Percentiles rank a stretch among this genome's conserved stretches.
These are phyloP conservation scores for Chenopodium formosanum DNA, from an alignment of 148 eudicot genomes.

Conservation along the genomic window DNA sequence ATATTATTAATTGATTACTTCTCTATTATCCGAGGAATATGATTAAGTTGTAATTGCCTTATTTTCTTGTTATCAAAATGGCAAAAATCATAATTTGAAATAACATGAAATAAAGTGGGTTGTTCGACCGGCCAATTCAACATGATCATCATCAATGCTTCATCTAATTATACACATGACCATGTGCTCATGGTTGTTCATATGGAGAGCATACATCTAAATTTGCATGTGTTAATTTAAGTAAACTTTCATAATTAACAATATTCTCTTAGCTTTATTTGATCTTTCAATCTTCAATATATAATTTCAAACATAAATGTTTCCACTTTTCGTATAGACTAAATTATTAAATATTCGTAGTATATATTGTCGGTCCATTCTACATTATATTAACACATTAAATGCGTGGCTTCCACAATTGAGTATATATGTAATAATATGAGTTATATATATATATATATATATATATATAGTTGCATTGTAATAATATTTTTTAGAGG, in stretches of 20 bases:
- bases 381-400: background rate
- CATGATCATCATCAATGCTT: conserved; percentile 18
- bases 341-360: no score
- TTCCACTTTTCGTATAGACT: background rate
- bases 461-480: background rate
- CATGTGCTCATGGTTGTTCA: conserved; percentile 28
- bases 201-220: conserved; percentile 14
- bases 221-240: conserved; percentile 18
- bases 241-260: background rate
- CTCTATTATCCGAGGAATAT: no score
- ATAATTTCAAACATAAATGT: background rate
- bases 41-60: no score
- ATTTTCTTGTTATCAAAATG: no score
- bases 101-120: background rate
- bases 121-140: background rate
- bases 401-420: background rate
- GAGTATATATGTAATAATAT: background rate
- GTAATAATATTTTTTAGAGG: background rate
- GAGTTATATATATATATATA: background rate
- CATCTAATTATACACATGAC: conserved; percentile 15
- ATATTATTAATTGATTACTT: no score
- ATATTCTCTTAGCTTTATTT: conserved; percentile 5
- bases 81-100: background rate
- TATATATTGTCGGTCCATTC: background rate
- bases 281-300: background rate